A percentile compares a stretch with the other conserved stretches of the same genome.
Evolutionary conservation across 371 early-diverging fungal genomes (phyloP).

Genomic region (Funneliformis caledonium): DNA sequence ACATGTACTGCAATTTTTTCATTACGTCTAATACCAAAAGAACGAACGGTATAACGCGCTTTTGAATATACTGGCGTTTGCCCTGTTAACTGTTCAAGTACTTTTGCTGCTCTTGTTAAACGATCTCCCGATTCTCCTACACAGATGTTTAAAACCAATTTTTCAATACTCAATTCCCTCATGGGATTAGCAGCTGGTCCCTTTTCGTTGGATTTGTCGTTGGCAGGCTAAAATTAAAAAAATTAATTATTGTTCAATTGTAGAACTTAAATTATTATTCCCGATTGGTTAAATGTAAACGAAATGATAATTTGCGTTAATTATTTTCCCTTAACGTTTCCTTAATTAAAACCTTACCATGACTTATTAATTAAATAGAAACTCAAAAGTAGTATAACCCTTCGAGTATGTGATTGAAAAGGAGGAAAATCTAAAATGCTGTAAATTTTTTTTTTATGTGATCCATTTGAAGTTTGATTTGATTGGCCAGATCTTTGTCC

Average conservation of each 20-base stretch:
- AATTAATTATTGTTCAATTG: background rate
- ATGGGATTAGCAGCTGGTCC: constrained; percentile 83
- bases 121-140: constrained; percentile 99
- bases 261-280: background rate
- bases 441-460: background rate
- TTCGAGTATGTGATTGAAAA: background rate
- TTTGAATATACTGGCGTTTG: constrained; percentile 99
- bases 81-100: constrained; percentile 99
- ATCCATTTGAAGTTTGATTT: too few relatives aligned
- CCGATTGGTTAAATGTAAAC: too few relatives aligned
- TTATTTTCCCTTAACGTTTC: too few relatives aligned
- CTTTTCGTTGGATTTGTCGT: constrained; percentile 36
- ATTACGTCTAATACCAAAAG: constrained; percentile 99
- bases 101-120: constrained; percentile 99
- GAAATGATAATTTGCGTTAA: too few relatives aligned
- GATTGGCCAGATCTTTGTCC: too few relatives aligned
- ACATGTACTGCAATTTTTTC: constrained; percentile 99
- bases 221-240: background rate
- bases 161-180: constrained; percentile 97
- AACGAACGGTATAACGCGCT: constrained; percentile 99
- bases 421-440: too few relatives aligned
- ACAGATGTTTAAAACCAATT: constrained; percentile 99
- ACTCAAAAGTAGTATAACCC: background rate
- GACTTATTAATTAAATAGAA: background rate
- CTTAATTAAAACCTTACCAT: background rate